phyloP scores from a whole-genome alignment of 352 stramenopile genomes.

The Phytophthora brassicae region DNA sequence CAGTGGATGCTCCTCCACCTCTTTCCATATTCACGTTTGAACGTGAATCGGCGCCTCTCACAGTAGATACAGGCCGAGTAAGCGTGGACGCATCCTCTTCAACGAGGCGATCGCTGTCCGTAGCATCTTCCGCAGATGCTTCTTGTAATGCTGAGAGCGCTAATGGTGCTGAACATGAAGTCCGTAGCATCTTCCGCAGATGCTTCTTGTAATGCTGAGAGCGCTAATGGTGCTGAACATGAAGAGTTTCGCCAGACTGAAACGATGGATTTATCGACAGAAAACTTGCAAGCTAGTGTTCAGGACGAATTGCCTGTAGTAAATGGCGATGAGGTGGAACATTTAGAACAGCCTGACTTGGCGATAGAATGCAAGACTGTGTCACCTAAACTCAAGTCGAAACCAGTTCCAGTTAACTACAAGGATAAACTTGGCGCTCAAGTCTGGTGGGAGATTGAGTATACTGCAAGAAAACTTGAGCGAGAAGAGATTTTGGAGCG shows the following conservation, averaged over 20 bases:
- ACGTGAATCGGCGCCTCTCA: neutral
- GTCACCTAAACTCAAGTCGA: neutral
- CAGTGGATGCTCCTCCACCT: neutral
- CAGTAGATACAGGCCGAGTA: neutral
- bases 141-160: neutral
- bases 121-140: neutral
- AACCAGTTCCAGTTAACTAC: constrained; percentile 15
- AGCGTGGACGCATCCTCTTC: neutral
- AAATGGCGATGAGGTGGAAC: neutral
- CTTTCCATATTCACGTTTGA: neutral
- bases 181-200: too few relatives aligned
- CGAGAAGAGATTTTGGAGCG: constrained; percentile 22
- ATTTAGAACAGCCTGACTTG: neutral
- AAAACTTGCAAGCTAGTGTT: neutral
- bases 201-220: neutral
- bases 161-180: neutral
- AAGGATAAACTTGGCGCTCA: constrained; percentile 55
- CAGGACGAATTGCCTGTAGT: neutral
- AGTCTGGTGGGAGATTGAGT: constrained; percentile 73
- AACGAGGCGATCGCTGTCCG: too few relatives aligned
- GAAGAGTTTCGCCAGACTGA: neutral
- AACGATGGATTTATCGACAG: neutral
- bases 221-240: neutral
- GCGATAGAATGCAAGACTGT: neutral
- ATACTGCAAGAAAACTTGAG: constrained; percentile 41